Conservation (phyloP, 192 early-diverging fungal genomes). For the Coemansia sp. region DNA sequence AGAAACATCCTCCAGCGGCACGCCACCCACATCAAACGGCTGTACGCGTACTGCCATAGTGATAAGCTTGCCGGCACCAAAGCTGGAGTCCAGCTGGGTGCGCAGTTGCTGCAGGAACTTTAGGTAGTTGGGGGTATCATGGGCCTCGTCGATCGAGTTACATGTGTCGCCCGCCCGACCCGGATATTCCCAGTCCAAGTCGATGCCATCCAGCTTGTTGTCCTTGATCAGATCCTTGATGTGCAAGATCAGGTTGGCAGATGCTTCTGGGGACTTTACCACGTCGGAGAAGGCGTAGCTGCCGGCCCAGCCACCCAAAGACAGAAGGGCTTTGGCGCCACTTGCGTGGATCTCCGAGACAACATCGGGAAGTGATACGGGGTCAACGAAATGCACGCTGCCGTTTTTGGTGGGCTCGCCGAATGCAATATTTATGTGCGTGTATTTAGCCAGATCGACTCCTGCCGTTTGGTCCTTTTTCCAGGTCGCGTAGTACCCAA, state of each 20-base stretch:
- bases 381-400: constrained; percentile 33
- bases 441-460: constrained; percentile 55
- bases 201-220: constrained; percentile 59
- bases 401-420: constrained; percentile 44
- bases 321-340: constrained; percentile 60
- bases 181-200: constrained; percentile 78
- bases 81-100: constrained; percentile 11
- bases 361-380: constrained; percentile 40
- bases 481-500: constrained; percentile 49
- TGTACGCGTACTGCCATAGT: constrained; percentile 62
- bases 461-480: constrained; percentile 22
- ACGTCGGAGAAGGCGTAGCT: constrained; percentile 54
- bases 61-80: constrained; percentile 51
- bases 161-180: constrained; percentile 50
- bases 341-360: constrained; percentile 55
- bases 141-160: constrained; percentile 49
- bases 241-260: constrained; percentile 49
- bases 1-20: constrained; percentile 53
- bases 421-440: constrained; percentile 71
- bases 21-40: constrained; percentile 57
- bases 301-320: constrained; percentile 69
- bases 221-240: constrained; percentile 46
- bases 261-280: constrained; percentile 20
- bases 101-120: constrained; percentile 60
- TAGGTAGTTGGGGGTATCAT: constrained; percentile 67